Evolutionary conservation across 2,329 filamentous ascomycete species (phyloP).

Genomic region (Elsinoe perseae): DNA sequence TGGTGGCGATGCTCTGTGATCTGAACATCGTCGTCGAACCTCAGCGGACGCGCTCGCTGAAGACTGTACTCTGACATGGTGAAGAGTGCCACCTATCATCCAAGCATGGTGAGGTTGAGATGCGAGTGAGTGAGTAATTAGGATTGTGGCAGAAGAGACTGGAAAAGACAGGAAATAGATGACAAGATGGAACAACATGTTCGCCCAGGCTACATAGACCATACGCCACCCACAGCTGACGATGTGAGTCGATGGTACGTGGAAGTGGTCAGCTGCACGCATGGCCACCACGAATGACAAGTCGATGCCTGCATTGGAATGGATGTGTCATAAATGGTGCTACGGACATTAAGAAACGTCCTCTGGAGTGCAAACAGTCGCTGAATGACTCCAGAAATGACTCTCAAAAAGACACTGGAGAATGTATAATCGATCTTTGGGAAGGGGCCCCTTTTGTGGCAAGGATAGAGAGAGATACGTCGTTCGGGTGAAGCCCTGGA

Average conservation of each 20-base stretch:
- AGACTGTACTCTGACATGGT: neutral
- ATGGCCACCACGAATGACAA: neutral
- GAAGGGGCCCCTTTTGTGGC: no score
- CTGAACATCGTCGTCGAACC: constrained; percentile 1
- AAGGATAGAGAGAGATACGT: no score
- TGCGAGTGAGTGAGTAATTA: neutral
- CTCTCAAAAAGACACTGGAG: no score
- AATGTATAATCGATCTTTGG: no score
- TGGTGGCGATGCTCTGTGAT: neutral
- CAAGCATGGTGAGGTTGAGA: neutral
- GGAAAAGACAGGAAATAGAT: neutral
- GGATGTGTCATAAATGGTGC: no score
- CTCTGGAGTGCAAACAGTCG: neutral
- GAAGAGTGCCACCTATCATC: neutral
- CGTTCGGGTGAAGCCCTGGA: no score
- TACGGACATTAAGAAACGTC: no score
- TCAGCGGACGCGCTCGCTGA: neutral
- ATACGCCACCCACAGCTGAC: constrained; percentile 1
- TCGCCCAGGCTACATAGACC: neutral
- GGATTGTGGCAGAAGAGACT: neutral
- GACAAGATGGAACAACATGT: neutral
- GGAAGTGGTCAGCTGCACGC: constrained; percentile 1
- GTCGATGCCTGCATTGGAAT: neutral
- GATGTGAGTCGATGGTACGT: neutral
- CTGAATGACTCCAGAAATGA: no score